Conservation (phyloP, 1,284 basidiomycete genomes). For the Boletellus dicymbophilus region DNA sequence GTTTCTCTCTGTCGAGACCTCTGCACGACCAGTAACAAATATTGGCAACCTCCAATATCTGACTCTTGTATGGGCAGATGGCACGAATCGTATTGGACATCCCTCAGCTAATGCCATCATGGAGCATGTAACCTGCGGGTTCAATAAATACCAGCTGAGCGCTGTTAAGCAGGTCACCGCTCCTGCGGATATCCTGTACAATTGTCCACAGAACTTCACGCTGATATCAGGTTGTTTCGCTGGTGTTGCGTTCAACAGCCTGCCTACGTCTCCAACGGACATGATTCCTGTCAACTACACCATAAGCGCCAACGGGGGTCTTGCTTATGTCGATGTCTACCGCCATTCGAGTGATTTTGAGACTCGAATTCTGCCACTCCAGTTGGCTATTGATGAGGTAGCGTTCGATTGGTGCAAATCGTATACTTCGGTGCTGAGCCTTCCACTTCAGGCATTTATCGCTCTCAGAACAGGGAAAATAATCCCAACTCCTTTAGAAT, state of each 20-base stretch:
- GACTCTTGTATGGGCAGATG: slow-evolving; percentile 66
- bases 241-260: slow-evolving; percentile 63
- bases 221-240: slow-evolving; percentile 71
- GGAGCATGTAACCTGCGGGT: slow-evolving; percentile 50
- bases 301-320: slow-evolving; percentile 65
- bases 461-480: slow-evolving; percentile 58
- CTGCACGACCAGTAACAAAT: no score
- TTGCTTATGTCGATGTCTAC: slow-evolving; percentile 64
- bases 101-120: slow-evolving; percentile 61
- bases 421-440: background rate
- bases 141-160: slow-evolving; percentile 44
- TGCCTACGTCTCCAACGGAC: slow-evolving; percentile 45
- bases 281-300: slow-evolving; percentile 64
- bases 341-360: slow-evolving; percentile 72
- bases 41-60: slow-evolving; percentile 46
- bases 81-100: slow-evolving; percentile 50
- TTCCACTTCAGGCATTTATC: slow-evolving; percentile 56
- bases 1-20: no score
- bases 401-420: slow-evolving; percentile 15
- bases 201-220: slow-evolving; percentile 77
- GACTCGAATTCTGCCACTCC: slow-evolving; percentile 66
- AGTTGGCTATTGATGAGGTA: slow-evolving; percentile 77
- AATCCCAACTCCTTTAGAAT: slow-evolving; percentile 58
- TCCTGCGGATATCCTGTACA: slow-evolving; percentile 48
- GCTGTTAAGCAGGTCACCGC: slow-evolving; percentile 50